Base-by-base conservation (phyloP, 805 yeast genomes). In the Candida odintsovae region DNA sequence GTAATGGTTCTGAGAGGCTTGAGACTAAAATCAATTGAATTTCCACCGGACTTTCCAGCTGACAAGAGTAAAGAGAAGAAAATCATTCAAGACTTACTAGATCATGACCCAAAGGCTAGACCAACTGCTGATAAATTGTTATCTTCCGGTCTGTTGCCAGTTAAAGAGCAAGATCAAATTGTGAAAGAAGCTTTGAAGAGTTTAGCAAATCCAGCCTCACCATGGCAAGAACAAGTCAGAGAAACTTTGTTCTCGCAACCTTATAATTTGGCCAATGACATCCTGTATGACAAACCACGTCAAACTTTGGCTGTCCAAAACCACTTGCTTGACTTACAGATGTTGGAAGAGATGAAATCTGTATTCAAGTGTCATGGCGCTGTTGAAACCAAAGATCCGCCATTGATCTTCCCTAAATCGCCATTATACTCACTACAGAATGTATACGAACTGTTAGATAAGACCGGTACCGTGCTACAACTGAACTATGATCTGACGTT, bases 201-300 rank as follows among this genome's bases (percentile, higher is more conserved):
- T 25, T 66, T 94, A 48, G 85, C 96, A 0, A 90, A 90, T 62
- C 92, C 96, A 0, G 81, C 94, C 0, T 87, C 97, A 0, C 90
- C 96, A 1, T 90, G 97, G 95, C 94, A 90, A 53, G 87, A 82
- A 52, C 95, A 90, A 62, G 96, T 94, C 0, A 76, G 97, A 58
- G 86, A 84, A 45, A 85, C 94, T 0, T 67, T 94, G 31, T 94
- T 94, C 63, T 74, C 86, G 15, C 95, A 88, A 56, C 90, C 96
- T 0, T 84, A 89, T 56, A 83, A 83, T 63, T 73, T 86, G 49
- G 96, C 96, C 0, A 82, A 83, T 53, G 97, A 89, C 62, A 77
- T 89, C 13, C 70, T 94, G 50, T 94, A 86, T 64, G 98, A 90
- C 48, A 73, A 73, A 41, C 43, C 63, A 1, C 61, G 62, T 20